phyloP scores from a whole-genome alignment of 768 basidiomycete genomes.

The Gloeophyllum trabeum region DNA sequence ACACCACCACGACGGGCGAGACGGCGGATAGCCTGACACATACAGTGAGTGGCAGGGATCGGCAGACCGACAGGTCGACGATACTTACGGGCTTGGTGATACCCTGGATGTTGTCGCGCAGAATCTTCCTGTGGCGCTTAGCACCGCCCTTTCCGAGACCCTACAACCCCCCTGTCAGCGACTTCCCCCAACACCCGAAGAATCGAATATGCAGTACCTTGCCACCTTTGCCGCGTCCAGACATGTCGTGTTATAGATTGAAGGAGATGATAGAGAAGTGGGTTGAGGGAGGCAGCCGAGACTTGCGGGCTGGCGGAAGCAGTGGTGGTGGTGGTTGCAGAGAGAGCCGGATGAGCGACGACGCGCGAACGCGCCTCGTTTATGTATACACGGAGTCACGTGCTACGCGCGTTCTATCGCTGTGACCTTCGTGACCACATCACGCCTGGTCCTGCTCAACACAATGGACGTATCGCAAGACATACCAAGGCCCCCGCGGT shows the following conservation, averaged over 20 bases:
- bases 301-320: not conserved
- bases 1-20: conserved; percentile 57
- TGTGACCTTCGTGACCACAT: too few species aligned
- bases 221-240: conserved; percentile 38
- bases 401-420: not conserved
- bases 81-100: conserved; percentile 32
- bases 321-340: conserved; percentile 3
- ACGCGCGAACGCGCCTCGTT: not conserved
- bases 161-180: conserved; percentile 3
- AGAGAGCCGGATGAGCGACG: not conserved
- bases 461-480: not conserved
- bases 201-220: conserved; percentile 16
- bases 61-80: not conserved
- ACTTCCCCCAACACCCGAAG: not conserved
- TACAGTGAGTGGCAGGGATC: not conserved
- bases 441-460: not conserved
- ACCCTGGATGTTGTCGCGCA: conserved; percentile 39
- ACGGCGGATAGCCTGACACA: conserved; percentile 40
- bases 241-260: conserved; percentile 17
- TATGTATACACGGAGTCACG: not conserved
- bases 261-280: not conserved
- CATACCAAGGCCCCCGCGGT: not conserved
- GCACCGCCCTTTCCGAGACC: conserved; percentile 20
- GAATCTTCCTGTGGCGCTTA: conserved; percentile 35
- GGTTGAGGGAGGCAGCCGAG: not conserved